Conservation (phyloP, 163 green algal genomes). For the Smithsoniella earleae region DNA sequence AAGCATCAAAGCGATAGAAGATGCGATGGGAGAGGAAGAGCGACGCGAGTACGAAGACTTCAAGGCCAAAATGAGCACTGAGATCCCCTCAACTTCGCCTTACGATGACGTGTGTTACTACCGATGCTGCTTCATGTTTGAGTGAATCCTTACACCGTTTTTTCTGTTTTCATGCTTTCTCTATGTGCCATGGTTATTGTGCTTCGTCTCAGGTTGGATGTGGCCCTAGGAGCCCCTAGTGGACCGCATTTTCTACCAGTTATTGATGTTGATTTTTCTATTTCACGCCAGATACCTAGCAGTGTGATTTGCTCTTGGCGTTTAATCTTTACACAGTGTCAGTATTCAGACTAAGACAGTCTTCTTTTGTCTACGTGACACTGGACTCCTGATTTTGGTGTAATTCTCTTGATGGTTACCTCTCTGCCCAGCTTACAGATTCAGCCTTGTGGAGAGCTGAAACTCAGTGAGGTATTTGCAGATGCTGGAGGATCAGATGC, state of each 20-base stretch:
- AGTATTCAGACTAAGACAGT: too few species aligned
- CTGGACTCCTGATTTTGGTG: too few species aligned
- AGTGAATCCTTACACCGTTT: not conserved
- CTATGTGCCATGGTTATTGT: not conserved
- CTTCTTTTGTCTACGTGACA: too few species aligned
- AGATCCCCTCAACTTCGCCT: conserved; percentile 1
- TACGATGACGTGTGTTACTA: conserved; percentile 8
- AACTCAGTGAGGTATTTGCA: not conserved
- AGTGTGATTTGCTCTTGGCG: not conserved
- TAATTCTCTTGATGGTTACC: too few species aligned
- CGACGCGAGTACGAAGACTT: not conserved
- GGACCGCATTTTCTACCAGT: not conserved
- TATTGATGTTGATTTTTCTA: too few species aligned
- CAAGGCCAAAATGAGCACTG: not conserved
- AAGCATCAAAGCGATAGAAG: not conserved
- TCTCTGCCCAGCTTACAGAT: not conserved
- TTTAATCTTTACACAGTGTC: too few species aligned
- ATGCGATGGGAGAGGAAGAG: conserved; percentile 3
- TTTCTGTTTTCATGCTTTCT: not conserved
- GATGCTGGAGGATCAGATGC: conserved; percentile 21
- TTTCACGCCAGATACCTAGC: not conserved
- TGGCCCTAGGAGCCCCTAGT: too few species aligned
- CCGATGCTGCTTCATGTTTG: not conserved
- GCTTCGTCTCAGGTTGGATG: not conserved
- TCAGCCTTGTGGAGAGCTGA: not conserved